These are phyloP conservation scores for Capronia epimyces DNA, from an alignment of 2,329 filamentous ascomycete genomes.

Conservation along the genomic window DNA sequence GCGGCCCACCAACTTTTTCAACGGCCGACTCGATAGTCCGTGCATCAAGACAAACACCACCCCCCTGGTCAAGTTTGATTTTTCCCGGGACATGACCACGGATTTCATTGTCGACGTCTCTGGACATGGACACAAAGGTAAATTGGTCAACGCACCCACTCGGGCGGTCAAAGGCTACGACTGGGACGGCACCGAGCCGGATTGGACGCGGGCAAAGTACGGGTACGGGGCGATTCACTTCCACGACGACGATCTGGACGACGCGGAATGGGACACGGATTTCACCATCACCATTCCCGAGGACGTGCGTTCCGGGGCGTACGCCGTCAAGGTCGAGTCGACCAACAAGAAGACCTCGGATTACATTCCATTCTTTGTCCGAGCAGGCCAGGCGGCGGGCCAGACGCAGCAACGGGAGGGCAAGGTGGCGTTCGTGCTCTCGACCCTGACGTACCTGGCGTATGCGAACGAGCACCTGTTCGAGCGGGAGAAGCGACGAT, in stretches of 20 bases:
- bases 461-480: conserved; percentile 39
- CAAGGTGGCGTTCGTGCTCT: conserved; percentile 33
- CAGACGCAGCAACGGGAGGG: background rate
- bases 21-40: conserved; percentile 13
- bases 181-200: conserved; percentile 33
- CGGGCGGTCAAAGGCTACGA: conserved; percentile 34
- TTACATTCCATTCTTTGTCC: conserved; percentile 35
- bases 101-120: conserved; percentile 32
- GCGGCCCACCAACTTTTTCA: conserved; percentile 6
- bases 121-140: conserved; percentile 27
- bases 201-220: conserved; percentile 34
- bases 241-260: conserved; percentile 39
- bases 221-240: conserved; percentile 39
- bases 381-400: conserved; percentile 26
- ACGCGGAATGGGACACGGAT: conserved; percentile 35
- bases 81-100: conserved; percentile 7
- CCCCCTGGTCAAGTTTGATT: conserved; percentile 11
- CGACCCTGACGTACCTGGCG: conserved; percentile 38
- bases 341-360: conserved; percentile 27
- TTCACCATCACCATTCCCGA: conserved; percentile 30
- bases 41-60: background rate
- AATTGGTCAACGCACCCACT: conserved; percentile 34
- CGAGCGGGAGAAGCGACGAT: conserved; percentile 28
- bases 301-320: conserved; percentile 29
- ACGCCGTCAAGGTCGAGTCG: conserved; percentile 30